Evolutionary conservation across 305 asterid species (phyloP).

Genomic region (Ruellia speciosa): DNA sequence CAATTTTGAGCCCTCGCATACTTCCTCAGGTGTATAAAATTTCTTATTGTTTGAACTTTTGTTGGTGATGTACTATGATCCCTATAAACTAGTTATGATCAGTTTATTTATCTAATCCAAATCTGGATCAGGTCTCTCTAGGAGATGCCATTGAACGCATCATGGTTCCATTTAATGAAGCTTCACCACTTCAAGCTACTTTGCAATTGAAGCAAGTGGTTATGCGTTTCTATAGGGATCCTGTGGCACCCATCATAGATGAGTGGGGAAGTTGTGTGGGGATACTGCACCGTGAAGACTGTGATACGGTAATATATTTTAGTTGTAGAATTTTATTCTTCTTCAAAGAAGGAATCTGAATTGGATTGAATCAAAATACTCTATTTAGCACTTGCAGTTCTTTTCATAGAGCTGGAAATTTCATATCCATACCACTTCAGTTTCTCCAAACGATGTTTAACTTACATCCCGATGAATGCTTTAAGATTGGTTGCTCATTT

Average conservation of each 20-base stretch:
- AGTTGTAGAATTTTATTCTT: background rate
- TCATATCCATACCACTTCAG: background rate
- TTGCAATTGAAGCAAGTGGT: conserved; percentile 44
- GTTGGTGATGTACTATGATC: conserved; percentile 18
- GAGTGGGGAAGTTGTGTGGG: conserved; percentile 72
- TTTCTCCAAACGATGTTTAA: background rate
- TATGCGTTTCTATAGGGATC: conserved; percentile 47
- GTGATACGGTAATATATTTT: conserved; percentile 36
- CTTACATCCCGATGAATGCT: too few relatives aligned
- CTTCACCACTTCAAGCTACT: conserved; percentile 51
- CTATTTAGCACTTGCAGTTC: background rate
- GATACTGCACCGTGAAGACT: conserved; percentile 60
- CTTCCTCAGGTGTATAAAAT: conserved; percentile 40
- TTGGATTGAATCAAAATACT: background rate
- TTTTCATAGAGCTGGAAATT: background rate
- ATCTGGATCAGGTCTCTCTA: conserved; percentile 38
- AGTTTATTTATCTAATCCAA: conserved; percentile 4
- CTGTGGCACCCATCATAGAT: conserved; percentile 51
- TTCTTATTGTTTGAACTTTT: conserved; percentile 10
- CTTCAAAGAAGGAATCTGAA: background rate
- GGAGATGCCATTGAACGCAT: conserved; percentile 43
- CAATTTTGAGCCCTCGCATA: conserved; percentile 48
- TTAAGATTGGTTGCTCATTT: too few relatives aligned
- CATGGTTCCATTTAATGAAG: conserved; percentile 51
- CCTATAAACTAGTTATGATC: background rate